phyloP scores from a whole-genome alignment of 108 stramenopile species.

The Cyclotella cryptica region DNA sequence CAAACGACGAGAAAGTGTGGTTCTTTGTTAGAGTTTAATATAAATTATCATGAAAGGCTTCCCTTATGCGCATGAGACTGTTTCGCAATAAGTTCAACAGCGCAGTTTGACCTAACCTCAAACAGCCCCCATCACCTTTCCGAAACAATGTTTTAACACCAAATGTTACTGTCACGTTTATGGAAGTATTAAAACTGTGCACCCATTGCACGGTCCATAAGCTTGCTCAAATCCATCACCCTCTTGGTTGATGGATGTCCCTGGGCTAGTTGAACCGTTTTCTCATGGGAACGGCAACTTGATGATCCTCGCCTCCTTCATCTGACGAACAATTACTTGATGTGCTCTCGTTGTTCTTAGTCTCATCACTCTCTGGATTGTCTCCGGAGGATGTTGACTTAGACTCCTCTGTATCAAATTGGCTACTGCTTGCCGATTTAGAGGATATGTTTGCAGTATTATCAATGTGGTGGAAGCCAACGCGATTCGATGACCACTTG shows the following conservation, averaged over 20 bases:
- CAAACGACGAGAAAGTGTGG: no score
- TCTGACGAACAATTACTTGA: conserved; percentile 41
- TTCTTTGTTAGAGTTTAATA: no score
- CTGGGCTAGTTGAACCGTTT: conserved; percentile 30
- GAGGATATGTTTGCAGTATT: conserved; percentile 12
- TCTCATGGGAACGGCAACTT: conserved; percentile 25
- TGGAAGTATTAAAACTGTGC: no score
- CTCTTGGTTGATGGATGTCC: neutral
- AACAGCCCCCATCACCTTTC: no score
- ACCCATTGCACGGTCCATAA: no score
- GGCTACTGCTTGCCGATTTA: conserved; percentile 33
- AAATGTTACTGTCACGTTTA: no score
- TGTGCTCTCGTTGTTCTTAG: conserved; percentile 23
- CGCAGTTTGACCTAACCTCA: no score
- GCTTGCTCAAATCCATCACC: no score
- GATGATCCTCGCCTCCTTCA: conserved; percentile 22
- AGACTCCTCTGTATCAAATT: conserved; percentile 25
- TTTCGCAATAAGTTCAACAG: no score
- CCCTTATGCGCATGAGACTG: no score
- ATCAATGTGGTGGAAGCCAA: conserved; percentile 9
- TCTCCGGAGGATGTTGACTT: conserved; percentile 29
- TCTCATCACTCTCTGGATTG: conserved; percentile 22
- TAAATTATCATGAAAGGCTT: no score
- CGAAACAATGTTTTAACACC: no score
- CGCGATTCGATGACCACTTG: neutral